Conservation (phyloP, 2,329 filamentous ascomycete species). For the Tolypocladium tropicale region DNA sequence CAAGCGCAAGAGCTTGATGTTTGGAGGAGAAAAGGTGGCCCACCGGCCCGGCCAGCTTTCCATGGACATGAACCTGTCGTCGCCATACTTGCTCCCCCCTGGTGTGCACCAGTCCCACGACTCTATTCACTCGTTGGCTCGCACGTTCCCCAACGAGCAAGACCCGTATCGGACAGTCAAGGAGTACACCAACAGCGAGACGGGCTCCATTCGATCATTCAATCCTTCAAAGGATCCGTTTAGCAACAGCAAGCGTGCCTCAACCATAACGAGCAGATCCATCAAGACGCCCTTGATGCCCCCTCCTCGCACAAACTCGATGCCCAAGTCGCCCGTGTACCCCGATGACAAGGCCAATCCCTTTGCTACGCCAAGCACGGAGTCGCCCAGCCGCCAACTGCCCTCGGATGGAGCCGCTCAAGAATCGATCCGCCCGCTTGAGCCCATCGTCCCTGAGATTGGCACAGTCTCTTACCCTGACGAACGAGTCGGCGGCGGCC, state of each 20-base stretch:
- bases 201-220: constrained; percentile 44
- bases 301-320: constrained; percentile 28
- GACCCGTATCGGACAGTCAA: constrained; percentile 70
- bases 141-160: constrained; percentile 61
- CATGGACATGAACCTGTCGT: constrained; percentile 66
- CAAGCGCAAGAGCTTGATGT: constrained; percentile 21
- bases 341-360: constrained; percentile 23
- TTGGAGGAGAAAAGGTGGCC: constrained; percentile 45
- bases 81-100: constrained; percentile 88
- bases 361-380: constrained; percentile 23
- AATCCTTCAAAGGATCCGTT: constrained; percentile 29
- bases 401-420: constrained; percentile 9
- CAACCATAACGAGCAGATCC: constrained; percentile 14
- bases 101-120: constrained; percentile 69
- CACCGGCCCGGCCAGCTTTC: constrained; percentile 46
- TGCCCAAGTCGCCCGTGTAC: constrained; percentile 29
- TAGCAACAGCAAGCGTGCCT: constrained; percentile 28
- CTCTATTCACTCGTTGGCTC: constrained; percentile 76
- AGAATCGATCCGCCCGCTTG: constrained; percentile 17
- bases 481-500: constrained; percentile 9
- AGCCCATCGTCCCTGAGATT: constrained; percentile 28
- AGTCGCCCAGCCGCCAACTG: constrained; percentile 15
- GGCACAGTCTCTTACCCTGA: constrained; percentile 22
- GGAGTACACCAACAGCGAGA: constrained; percentile 47
- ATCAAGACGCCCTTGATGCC: constrained; percentile 16